Percentiles rank a stretch among this genome's conserved stretches.
Conservation (phyloP, 164 flowering plant genomes). For the Vitis riparia region DNA sequence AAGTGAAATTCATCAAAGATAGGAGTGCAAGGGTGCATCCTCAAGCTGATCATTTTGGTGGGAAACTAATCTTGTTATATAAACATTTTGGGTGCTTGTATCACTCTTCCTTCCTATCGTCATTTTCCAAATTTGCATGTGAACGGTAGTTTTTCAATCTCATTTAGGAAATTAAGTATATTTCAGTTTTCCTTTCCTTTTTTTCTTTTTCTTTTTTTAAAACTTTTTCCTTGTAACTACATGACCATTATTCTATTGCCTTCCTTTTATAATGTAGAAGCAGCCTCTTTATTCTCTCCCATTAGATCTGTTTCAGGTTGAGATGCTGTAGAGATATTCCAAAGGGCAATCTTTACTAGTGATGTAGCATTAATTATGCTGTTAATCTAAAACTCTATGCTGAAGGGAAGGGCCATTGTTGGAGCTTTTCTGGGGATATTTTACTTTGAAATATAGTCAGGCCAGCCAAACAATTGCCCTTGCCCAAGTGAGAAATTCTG, state of each 20-base stretch:
- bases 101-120: conserved; percentile 20
- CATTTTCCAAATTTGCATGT: conserved; percentile 22
- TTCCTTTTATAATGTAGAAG: neutral
- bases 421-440: too few species aligned
- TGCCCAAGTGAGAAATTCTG: too few species aligned
- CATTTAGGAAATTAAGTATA: conserved; percentile 13
- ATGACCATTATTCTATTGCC: neutral
- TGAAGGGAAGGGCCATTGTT: too few species aligned
- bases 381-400: too few species aligned
- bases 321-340: too few species aligned
- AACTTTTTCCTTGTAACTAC: neutral
- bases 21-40: conserved; percentile 1
- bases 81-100: conserved; percentile 14
- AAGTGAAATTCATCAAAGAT: conserved; percentile 4
- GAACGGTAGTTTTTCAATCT: conserved; percentile 17
- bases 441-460: too few species aligned
- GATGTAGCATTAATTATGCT: too few species aligned
- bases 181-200: conserved; percentile 6
- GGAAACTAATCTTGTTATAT: conserved; percentile 12
- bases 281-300: too few species aligned
- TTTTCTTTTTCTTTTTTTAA: neutral
- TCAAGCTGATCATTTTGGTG: conserved; percentile 12
- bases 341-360: too few species aligned
- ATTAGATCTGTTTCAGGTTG: too few species aligned
- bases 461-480: too few species aligned